These are phyloP conservation scores for Gracilaria domingensis DNA, from an alignment of 23 red algal species.

Conservation along the genomic window DNA sequence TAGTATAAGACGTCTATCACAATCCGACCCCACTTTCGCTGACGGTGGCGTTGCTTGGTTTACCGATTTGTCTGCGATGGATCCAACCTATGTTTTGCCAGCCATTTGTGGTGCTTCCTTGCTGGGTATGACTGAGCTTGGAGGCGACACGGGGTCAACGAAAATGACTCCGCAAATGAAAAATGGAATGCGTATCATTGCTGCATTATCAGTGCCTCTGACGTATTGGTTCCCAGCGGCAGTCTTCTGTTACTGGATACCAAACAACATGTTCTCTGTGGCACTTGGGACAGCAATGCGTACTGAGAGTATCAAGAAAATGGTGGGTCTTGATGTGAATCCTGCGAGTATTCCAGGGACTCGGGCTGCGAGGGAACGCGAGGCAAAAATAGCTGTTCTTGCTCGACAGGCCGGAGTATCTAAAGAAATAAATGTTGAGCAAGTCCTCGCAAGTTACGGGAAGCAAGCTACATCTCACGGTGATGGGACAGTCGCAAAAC, in stretches of 20 bases:
- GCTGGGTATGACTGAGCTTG: slow-evolving; percentile 81
- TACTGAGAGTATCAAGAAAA: not conserved
- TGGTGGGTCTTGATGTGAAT: slow-evolving; percentile 51
- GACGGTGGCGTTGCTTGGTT: slow-evolving; percentile 92
- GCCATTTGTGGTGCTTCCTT: slow-evolving; percentile 74
- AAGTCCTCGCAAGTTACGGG: slow-evolving; percentile 53
- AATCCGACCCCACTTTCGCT: slow-evolving; percentile 65
- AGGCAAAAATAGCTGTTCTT: slow-evolving; percentile 27
- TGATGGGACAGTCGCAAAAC: slow-evolving; percentile 36
- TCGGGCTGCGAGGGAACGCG: slow-evolving; percentile 20
- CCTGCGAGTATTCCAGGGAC: slow-evolving; percentile 65
- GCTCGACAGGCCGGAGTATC: slow-evolving; percentile 11
- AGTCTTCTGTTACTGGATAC: slow-evolving; percentile 97
- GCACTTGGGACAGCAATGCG: slow-evolving; percentile 59
- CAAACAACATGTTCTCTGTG: slow-evolving; percentile 85
- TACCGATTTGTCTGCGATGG: slow-evolving; percentile 73
- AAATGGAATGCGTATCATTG: slow-evolving; percentile 65
- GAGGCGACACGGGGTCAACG: slow-evolving; percentile 53
- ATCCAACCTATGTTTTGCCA: slow-evolving; percentile 82
- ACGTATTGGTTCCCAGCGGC: slow-evolving; percentile 88
- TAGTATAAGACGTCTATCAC: slow-evolving; percentile 75
- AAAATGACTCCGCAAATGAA: slow-evolving; percentile 60
- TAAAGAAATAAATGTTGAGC: slow-evolving; percentile 25
- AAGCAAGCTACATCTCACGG: not conserved
- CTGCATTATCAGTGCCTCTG: slow-evolving; percentile 71